A percentile compares a stretch with the other conserved stretches of the same genome.
phyloP scores from a whole-genome alignment of 495 filamentous ascomycete species.

The Aspergillus saccharolyticus region DNA sequence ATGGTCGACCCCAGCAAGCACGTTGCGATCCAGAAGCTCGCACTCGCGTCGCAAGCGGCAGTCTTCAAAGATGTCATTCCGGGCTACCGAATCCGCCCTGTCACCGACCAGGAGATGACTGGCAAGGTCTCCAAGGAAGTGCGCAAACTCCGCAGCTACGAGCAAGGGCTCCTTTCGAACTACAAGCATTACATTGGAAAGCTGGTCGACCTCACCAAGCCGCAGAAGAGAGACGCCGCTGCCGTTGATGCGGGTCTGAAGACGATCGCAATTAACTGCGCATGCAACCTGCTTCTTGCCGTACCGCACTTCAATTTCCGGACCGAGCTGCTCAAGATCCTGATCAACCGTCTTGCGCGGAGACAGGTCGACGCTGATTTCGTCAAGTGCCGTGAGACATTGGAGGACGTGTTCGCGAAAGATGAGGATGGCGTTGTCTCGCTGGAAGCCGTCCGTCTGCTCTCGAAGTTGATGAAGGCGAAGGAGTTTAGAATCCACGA shows the following conservation, averaged over 20 bases:
- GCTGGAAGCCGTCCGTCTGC: conserved; percentile 75
- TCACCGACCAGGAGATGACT: conserved; percentile 62
- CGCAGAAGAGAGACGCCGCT: conserved; percentile 27
- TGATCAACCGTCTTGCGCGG: conserved; percentile 74
- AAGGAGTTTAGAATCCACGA: conserved; percentile 77
- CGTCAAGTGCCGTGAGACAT: conserved; percentile 67
- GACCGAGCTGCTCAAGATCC: conserved; percentile 74
- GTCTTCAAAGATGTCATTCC: conserved; percentile 97
- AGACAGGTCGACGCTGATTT: conserved; percentile 66
- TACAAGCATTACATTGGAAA: conserved; percentile 81
- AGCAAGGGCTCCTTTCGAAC: conserved; percentile 72
- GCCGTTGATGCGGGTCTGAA: conserved; percentile 43
- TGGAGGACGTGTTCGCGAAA: conserved; percentile 76
- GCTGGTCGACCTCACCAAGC: conserved; percentile 58
- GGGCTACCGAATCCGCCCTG: conserved; percentile 86
- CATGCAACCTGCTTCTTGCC: conserved; percentile 66
- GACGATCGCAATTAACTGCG: conserved; percentile 77
- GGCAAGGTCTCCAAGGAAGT: conserved; percentile 91
- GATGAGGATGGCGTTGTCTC: conserved; percentile 86
- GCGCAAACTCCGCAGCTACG: conserved; percentile 69
- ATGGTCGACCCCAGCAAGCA: conserved; percentile 60
- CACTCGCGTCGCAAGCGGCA: conserved; percentile 75
- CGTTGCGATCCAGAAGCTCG: conserved; percentile 73
- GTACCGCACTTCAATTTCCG: conserved; percentile 98
- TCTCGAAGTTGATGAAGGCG: conserved; percentile 92